Conservation (phyloP, 345 rosid genomes). For the Melaleuca quinquenervia region DNA sequence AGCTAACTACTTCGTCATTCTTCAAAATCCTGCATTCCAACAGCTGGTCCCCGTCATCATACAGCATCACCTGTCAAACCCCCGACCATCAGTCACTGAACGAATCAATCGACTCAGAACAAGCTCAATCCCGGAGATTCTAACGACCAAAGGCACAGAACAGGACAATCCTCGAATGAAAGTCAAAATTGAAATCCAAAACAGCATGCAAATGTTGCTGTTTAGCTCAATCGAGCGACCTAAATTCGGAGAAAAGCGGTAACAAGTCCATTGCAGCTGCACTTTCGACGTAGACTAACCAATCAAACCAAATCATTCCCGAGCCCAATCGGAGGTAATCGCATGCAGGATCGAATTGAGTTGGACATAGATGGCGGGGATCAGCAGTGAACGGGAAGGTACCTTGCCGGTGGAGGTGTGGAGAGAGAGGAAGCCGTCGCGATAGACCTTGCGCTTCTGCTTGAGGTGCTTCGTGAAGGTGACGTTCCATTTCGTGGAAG, state of each 20-base stretch:
- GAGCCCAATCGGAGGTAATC: background rate
- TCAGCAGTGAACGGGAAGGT: background rate
- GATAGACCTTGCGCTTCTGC: constrained; percentile 72
- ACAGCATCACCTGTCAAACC: constrained; percentile 42
- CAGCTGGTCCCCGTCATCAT: constrained; percentile 57
- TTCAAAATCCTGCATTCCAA: constrained; percentile 64
- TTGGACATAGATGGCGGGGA: background rate
- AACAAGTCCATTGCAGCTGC: background rate
- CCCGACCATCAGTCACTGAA: background rate
- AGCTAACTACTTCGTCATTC: constrained; percentile 38
- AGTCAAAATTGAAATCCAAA: background rate
- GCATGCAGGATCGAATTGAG: background rate
- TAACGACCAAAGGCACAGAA: background rate
- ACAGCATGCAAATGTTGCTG: background rate
- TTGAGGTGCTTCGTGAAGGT: constrained; percentile 78
- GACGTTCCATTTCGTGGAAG: constrained; percentile 49
- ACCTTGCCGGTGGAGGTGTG: constrained; percentile 49
- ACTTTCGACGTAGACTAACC: background rate
- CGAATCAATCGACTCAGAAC: background rate
- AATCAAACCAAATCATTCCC: background rate
- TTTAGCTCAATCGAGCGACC: background rate
- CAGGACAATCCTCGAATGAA: background rate
- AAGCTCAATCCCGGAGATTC: background rate
- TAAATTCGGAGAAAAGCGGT: background rate
- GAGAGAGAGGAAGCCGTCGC: constrained; percentile 65